Evolutionary conservation across 345 rosid genomes (phyloP).

Genomic region (Reutealis trisperma): DNA sequence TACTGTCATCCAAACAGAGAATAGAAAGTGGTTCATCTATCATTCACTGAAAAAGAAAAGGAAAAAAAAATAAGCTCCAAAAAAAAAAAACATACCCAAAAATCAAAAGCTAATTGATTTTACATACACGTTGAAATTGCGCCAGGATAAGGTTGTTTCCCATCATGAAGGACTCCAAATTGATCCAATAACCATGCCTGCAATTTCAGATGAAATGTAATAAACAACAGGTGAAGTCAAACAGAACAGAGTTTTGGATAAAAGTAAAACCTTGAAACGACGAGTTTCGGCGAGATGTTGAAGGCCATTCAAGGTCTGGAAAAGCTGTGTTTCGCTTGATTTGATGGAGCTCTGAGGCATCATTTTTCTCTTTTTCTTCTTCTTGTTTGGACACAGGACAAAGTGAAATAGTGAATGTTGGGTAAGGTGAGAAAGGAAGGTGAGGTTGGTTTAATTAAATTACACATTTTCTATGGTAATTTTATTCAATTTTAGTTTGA

Average conservation of each 20-base stretch:
- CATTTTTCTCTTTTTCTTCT: neutral
- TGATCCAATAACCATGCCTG: slow-evolving; percentile 99
- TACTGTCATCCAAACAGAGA: slow-evolving; percentile 49
- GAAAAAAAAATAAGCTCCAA: neutral
- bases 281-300: slow-evolving; percentile 64
- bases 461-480: too few species aligned
- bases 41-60: slow-evolving; percentile 3
- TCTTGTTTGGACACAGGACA: neutral
- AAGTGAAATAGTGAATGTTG: too few species aligned
- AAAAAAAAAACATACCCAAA: neutral
- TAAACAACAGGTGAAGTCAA: neutral
- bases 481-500: too few species aligned
- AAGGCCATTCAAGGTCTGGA: slow-evolving; percentile 62
- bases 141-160: slow-evolving; percentile 86
- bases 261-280: slow-evolving; percentile 63
- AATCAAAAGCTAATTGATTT: slow-evolving; percentile 26
- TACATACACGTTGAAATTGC: slow-evolving; percentile 82
- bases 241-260: neutral
- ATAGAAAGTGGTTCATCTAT: slow-evolving; percentile 2
- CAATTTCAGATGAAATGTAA: neutral
- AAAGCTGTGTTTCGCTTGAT: slow-evolving; percentile 39
- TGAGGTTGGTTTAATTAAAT: too few species aligned
- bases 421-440: too few species aligned
- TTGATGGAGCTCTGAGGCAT: slow-evolving; percentile 16
- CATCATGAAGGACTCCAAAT: slow-evolving; percentile 96